Evolutionary conservation across 306 rosid genomes (phyloP), one percentile per base, ranked within the genome.

Genomic region (Luffa aegyptiaca): DNA sequence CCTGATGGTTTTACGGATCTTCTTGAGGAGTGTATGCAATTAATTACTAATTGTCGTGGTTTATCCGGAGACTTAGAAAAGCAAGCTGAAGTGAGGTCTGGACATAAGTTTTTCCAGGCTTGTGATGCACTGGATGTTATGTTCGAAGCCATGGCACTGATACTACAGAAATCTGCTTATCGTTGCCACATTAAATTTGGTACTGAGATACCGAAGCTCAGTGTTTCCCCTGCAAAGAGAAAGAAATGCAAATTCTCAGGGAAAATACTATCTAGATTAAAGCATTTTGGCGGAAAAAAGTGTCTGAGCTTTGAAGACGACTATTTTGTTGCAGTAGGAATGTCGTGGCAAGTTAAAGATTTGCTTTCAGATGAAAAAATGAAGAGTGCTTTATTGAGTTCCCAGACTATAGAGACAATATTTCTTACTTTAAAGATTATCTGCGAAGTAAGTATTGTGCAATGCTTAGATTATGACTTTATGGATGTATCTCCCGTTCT

Each of bases 281-380:
- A 91, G 85, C 75, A 83, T 68, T 81, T 88, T 18, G 72, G 82
- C 57, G 78, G 88, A 79, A 90, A 89, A 81, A 88, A 85, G 72
- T 65, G 83, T 35, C 20, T 53, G 70, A 81, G 33, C 62, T 94
- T 95, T 85, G 92, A 89, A 87, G 92, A 88, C 61, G 98, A 95
- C 84, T 95, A 92, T 86, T 84, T 88, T 71, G 68, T 88, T 83
- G 92, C 95, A 39, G 89, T 84, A 58, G 98, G 95, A 65, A 79
- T 92, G 80, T 86, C 97, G 68, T 95, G 98, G 97, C 97, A 95
- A 89, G 85, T 92, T 53, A 89, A 85, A 79, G 97, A 95, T 80
- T 83, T 95, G 85, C 86, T 92, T 82, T 83, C 61, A 70, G 86
- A 86, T 21, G 92, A 86, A 83, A 86, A 87, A 74, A 57, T 86